Base-by-base conservation (phyloP, 1,284 basidiomycete species). In the Kwoniella shivajii region DNA sequence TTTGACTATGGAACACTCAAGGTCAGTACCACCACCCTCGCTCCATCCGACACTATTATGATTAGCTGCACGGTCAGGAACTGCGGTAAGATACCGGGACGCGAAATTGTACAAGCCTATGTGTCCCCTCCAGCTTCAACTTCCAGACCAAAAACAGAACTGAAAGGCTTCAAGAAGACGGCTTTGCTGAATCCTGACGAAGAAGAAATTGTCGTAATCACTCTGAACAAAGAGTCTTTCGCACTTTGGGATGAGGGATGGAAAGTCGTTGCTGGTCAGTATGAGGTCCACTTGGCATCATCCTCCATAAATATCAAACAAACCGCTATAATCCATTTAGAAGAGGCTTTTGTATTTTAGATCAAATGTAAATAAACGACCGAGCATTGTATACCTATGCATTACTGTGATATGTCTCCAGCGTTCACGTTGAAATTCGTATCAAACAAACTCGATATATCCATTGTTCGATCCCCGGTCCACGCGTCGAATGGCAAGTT, bases 1-100 rank as follows among this genome's bases (percentile, higher is more conserved):
- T 84, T 83, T 62, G 16, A 18, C 0, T 50, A 54, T 33, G 26
- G 14, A 11, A 29, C 45, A 16, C n/a, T n/a, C 24, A 9, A 6
- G 18, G 14, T 37, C 13, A 18, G 18, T 16, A 9, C 3, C 0
- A 41, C 38, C 11, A 22, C 22, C n/a, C 37, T 39, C 10, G 22
- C 24, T 27, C 31, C 43, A 22, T 13, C 39, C 20, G 14, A 24
- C 16, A 22, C 42, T 20, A 46, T 27, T 13, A 31, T 31, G 4
- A 34, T 53, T 36, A 6, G 11, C 16, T 52, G 41, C 49, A 39
- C 29, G 4, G 31, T 68, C 45, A 44, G 16, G 3, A 67, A 67
- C 56, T 62, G 54, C 1, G 64, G 64, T 18, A 10, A 34, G 2
- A 6, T 47, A 10, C 38, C 54, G 10, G 64, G 66, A 9, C 34